These are phyloP conservation scores for Phylloporus sp. DNA, from an alignment of 1,284 basidiomycete genomes.

Conservation along the genomic window DNA sequence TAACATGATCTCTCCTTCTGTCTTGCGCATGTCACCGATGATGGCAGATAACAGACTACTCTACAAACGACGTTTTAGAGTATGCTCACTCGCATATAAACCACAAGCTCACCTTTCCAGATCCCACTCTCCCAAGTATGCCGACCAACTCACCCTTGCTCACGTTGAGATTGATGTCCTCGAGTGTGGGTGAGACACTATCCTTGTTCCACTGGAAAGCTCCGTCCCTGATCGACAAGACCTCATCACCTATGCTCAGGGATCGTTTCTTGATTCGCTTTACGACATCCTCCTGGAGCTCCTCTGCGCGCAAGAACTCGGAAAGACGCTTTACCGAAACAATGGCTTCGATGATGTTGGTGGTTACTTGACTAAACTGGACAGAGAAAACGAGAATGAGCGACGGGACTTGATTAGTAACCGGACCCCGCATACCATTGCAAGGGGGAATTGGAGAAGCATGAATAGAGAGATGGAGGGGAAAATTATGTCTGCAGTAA, in stretches of 20 bases:
- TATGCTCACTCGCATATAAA: not conserved
- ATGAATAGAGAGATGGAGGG: slow-evolving; percentile 94
- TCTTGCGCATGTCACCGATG: slow-evolving; percentile 88
- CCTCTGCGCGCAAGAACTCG: slow-evolving; percentile 79
- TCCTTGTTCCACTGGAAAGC: slow-evolving; percentile 83
- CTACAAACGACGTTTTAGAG: slow-evolving; percentile 42
- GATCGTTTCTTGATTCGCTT: slow-evolving; percentile 54
- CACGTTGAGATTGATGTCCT: slow-evolving; percentile 79
- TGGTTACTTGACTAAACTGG: slow-evolving; percentile 74
- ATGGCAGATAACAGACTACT: slow-evolving; percentile 79
- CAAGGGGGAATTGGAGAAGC: slow-evolving; percentile 88
- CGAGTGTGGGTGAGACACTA: slow-evolving; percentile 68
- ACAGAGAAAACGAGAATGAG: slow-evolving; percentile 35
- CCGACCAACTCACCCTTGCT: slow-evolving; percentile 89
- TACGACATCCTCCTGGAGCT: slow-evolving; percentile 82
- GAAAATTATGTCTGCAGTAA: slow-evolving; percentile 94
- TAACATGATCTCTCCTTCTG: slow-evolving; percentile 76
- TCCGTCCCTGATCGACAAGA: slow-evolving; percentile 74
- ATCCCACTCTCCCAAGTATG: slow-evolving; percentile 90
- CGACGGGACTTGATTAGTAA: slow-evolving; percentile 55
- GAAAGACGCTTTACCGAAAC: slow-evolving; percentile 87
- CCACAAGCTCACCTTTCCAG: slow-evolving; percentile 74
- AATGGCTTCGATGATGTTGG: slow-evolving; percentile 83
- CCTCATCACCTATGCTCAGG: slow-evolving; percentile 69
- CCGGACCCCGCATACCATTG: slow-evolving; percentile 62